A percentile compares a stretch with the other conserved stretches of the same genome.
These are phyloP conservation scores for Clitopilus hobsonii DNA, from an alignment of 768 basidiomycete genomes.

Conservation along the genomic window DNA sequence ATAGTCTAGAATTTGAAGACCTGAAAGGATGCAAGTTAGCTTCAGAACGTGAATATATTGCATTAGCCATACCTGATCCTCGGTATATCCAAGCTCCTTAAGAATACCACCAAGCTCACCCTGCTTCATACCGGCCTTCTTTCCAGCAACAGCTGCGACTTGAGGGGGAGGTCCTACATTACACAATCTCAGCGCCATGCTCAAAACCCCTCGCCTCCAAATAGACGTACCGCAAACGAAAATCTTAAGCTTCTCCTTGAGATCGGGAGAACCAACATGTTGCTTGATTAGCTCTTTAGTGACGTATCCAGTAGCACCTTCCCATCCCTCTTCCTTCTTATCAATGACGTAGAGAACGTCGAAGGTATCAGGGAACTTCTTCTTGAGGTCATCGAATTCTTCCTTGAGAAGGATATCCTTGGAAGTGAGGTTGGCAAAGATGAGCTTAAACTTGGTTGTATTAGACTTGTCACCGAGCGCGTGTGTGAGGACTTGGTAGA, in stretches of 20 bases:
- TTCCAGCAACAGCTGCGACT: conserved; percentile 83
- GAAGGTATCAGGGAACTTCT: conserved; percentile 65
- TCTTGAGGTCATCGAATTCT: conserved; percentile 67
- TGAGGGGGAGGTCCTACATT: conserved; percentile 75
- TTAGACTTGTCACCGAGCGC: conserved; percentile 69
- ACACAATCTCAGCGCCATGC: conserved; percentile 2
- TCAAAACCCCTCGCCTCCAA: neutral
- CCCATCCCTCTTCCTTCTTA: conserved; percentile 56
- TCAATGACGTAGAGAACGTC: conserved; percentile 86
- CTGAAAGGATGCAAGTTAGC: conserved; percentile 12
- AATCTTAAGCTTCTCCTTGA: conserved; percentile 79
- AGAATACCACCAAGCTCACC: conserved; percentile 79
- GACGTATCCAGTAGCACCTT: conserved; percentile 73
- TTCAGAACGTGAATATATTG: neutral
- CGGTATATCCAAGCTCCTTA: conserved; percentile 81
- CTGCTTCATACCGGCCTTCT: conserved; percentile 86
- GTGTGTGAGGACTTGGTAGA: conserved; percentile 78
- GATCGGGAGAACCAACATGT: conserved; percentile 57
- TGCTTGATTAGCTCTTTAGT: conserved; percentile 67
- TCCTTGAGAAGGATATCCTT: conserved; percentile 85
- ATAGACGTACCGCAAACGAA: conserved; percentile 75
- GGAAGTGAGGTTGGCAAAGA: conserved; percentile 89
- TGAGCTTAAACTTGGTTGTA: conserved; percentile 90
- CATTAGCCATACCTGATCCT: conserved; percentile 62
- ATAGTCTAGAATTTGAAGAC: conserved; percentile 39